Base-by-base conservation (phyloP, 2,329 filamentous ascomycete genomes). In the Metarhizium guizhouense region DNA sequence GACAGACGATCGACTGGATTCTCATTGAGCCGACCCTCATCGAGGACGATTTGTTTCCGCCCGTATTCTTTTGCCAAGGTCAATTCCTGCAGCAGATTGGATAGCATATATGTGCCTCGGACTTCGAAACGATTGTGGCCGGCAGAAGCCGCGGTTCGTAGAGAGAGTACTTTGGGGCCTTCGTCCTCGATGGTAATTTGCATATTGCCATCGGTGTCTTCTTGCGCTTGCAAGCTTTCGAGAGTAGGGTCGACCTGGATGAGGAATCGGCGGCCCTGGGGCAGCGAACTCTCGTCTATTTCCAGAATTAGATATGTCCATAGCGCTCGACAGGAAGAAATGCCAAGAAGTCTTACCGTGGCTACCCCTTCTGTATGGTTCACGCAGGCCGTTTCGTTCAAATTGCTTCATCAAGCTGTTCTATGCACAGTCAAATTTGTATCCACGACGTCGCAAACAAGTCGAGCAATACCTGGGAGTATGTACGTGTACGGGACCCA, bases 121-220 rank as follows among this genome's bases (percentile, higher is more conserved):
- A 99, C 83, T 68, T 97, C 92, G 70, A 93, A 91, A 60, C 85
- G 85, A 66, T 92, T 93, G 75, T 88, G 84, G 47, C 92, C 93
- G 62, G 88, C 90, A 40, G 92, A 96, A 25, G 83, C 86, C 32
- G 88, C 87, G 3, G 93, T 96, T 60, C 90, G 88, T 42, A 97
- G 76, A 42, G 88, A 86, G 54, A 96, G 80, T 49, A 90, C 86
- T 80, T 97, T 99, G 52, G 94, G 93, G 0, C 94, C 94, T 60
- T 83, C 82, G 73, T 99, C 94, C 67, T 97, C 94, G 64, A 97
- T 95, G 34, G 94, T 99, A 70, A 99, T 99, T 71, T 97, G 92
- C 79, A 90, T 89, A 71, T 99, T 96, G 56, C 83, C 79, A 72
- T 99, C 92, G 34, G 92, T 95, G 67, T 99, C 94, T 71, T 99